A percentile compares a stretch with the other conserved stretches of the same genome.
Evolutionary conservation across 495 filamentous ascomycete species (phyloP).

Genomic region (Hypoxylon perforatum): DNA sequence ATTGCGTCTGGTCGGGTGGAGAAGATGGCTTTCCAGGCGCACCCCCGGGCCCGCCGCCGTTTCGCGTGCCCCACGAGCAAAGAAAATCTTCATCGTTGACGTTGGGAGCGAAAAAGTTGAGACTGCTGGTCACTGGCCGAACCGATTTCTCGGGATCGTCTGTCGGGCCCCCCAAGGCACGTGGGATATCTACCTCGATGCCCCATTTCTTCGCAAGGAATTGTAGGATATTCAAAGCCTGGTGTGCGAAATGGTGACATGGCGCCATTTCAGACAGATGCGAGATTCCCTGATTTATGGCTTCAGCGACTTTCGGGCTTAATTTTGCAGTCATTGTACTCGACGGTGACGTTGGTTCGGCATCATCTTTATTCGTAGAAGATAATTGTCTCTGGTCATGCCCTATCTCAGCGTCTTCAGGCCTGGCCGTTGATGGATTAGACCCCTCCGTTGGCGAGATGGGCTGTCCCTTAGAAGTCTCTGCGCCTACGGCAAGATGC

Average conservation of each 20-base stretch:
- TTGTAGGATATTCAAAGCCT: slow-evolving; percentile 67
- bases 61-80: slow-evolving; percentile 45
- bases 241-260: slow-evolving; percentile 69
- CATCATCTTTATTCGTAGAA: slow-evolving; percentile 32
- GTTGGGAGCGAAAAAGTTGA: slow-evolving; percentile 65
- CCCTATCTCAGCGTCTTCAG: slow-evolving; percentile 18
- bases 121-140: slow-evolving; percentile 53
- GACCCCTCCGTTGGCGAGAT: slow-evolving; percentile 29
- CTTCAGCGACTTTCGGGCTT: slow-evolving; percentile 48
- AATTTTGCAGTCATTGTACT: slow-evolving; percentile 36
- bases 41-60: slow-evolving; percentile 11
- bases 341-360: slow-evolving; percentile 38
- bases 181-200: slow-evolving; percentile 58
- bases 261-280: slow-evolving; percentile 67
- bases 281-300: slow-evolving; percentile 57
- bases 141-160: slow-evolving; percentile 45
- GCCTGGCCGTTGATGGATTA: slow-evolving; percentile 42
- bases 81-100: slow-evolving; percentile 54
- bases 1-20: slow-evolving; percentile 10
- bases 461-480: slow-evolving; percentile 20
- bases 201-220: slow-evolving; percentile 68
- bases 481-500: slow-evolving; percentile 64
- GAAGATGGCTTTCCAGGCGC: slow-evolving; percentile 15
- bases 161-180: slow-evolving; percentile 12
- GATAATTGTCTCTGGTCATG: slow-evolving; percentile 36